Percentiles rank a stretch among this genome's conserved stretches.
phyloP scores from a whole-genome alignment of 805 yeast genomes.

The Wickerhamiella nectarea region DNA sequence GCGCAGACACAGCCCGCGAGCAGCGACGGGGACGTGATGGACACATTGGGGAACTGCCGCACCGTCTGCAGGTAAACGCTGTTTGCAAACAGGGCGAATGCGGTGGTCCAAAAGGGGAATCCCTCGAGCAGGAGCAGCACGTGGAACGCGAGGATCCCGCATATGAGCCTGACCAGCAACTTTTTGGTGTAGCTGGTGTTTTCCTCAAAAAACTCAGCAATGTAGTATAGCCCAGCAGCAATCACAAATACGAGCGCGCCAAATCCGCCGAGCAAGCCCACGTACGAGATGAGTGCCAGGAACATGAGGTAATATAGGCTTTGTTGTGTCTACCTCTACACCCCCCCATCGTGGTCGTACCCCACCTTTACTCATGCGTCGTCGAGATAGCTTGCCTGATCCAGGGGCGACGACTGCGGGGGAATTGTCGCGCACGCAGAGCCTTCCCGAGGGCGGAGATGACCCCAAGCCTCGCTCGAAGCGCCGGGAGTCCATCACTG shows the following conservation, averaged over 20 bases:
- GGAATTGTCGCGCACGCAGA: conserved; percentile 3
- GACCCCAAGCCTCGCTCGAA: background rate
- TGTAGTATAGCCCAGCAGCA: conserved; percentile 83
- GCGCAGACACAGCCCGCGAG: conserved; percentile 60
- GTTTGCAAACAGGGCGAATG: conserved; percentile 60
- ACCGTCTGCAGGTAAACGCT: conserved; percentile 64
- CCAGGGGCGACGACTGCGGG: conserved; percentile 1
- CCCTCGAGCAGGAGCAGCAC: conserved; percentile 57
- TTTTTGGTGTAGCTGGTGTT: conserved; percentile 75
- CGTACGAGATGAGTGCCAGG: conserved; percentile 41
- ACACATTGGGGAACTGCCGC: conserved; percentile 69
- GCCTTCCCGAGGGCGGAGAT: background rate
- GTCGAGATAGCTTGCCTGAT: conserved; percentile 4
- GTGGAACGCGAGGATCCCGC: conserved; percentile 41
- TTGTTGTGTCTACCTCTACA: too few species aligned
- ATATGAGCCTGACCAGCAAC: conserved; percentile 49
- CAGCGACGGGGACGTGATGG: conserved; percentile 57
- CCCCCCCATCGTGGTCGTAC: too few species aligned
- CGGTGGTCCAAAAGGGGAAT: conserved; percentile 56
- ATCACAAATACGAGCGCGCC: conserved; percentile 44
- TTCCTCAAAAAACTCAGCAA: conserved; percentile 87
- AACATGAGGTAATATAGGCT: too few species aligned
- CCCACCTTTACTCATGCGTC: conserved; percentile 5
- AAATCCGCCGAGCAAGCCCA: conserved; percentile 51
- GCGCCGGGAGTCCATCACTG: conserved; percentile 4